Evolutionary conservation across 345 rosid species (phyloP).

Genomic region (Eucalyptus shirleyi): DNA sequence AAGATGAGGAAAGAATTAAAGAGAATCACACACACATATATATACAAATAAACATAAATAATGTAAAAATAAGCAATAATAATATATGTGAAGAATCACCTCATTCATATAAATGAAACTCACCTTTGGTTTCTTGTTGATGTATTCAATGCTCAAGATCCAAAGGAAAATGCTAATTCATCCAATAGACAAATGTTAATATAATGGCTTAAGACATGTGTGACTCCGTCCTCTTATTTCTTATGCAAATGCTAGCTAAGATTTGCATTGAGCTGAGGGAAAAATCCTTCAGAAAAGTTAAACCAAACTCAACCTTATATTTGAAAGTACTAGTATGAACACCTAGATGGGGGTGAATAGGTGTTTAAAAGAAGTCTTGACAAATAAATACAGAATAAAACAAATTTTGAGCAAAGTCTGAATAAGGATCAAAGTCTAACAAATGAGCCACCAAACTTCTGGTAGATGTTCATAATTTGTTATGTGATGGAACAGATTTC

Average conservation of each 20-base stretch:
- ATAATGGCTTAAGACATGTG: background rate
- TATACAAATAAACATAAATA: fast-evolving
- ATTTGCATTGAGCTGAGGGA: background rate
- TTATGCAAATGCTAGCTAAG: background rate
- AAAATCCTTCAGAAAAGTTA: background rate
- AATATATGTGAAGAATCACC: too few relatives aligned
- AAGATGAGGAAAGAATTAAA: fast-evolving
- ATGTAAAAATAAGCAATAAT: too few relatives aligned
- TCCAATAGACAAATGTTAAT: fast-evolving
- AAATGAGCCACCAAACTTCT: too few relatives aligned
- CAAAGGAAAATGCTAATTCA: background rate
- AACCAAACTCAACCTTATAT: background rate
- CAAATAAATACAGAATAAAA: too few relatives aligned
- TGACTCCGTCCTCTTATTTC: background rate
- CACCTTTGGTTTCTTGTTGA: background rate
- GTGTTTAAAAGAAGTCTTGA: too few relatives aligned
- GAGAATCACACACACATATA: too few relatives aligned
- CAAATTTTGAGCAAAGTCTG: too few relatives aligned
- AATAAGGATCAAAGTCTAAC: too few relatives aligned
- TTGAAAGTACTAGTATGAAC: background rate
- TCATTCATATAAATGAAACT: background rate
- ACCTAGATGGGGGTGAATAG: too few relatives aligned
- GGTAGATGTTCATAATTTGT: too few relatives aligned
- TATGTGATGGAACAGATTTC: too few relatives aligned
- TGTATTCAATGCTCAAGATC: background rate